These are phyloP conservation scores for Penicillium chermesinum DNA, from an alignment of 495 filamentous ascomycete genomes.

Conservation along the genomic window DNA sequence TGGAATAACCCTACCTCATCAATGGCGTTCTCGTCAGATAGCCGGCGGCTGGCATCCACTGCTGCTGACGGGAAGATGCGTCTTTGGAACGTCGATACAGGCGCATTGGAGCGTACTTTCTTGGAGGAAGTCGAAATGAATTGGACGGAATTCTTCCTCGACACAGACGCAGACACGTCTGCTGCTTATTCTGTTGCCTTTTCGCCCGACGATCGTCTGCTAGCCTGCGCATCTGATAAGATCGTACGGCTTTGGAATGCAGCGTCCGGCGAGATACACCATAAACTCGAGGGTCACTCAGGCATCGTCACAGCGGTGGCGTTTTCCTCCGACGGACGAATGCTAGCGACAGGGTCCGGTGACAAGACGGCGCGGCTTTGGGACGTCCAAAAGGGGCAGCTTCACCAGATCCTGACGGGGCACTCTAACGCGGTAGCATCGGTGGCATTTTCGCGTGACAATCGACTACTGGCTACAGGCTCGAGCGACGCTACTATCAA, in stretches of 20 bases:
- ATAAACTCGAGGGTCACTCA: slow-evolving; percentile 16
- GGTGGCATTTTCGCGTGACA: not conserved
- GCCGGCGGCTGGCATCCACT: not conserved
- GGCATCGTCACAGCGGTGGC: slow-evolving; percentile 2
- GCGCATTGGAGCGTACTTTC: slow-evolving; percentile 14
- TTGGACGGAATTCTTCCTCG: not conserved
- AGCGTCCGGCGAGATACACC: slow-evolving; percentile 8
- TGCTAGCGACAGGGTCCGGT: slow-evolving; percentile 24
- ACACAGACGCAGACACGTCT: not conserved
- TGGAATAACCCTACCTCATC: not conserved
- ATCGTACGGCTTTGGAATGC: slow-evolving; percentile 21
- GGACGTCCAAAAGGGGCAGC: slow-evolving; percentile 9
- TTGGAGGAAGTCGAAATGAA: not conserved
- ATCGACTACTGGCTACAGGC: not conserved
- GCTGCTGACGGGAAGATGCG: slow-evolving; percentile 19
- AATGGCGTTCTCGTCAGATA: not conserved
- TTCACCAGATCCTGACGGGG: not conserved
- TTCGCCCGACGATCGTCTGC: slow-evolving; percentile 24
- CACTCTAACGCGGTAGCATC: not conserved
- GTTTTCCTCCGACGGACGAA: slow-evolving; percentile 33
- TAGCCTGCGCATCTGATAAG: slow-evolving; percentile 21
- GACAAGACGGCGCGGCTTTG: slow-evolving; percentile 33
- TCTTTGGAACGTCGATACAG: slow-evolving; percentile 31
- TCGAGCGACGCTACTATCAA: not conserved
- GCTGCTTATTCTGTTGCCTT: slow-evolving; percentile 15